Base-by-base conservation (phyloP, 176 grass and related monocot genomes). In the Rhynchospora tenuis region DNA sequence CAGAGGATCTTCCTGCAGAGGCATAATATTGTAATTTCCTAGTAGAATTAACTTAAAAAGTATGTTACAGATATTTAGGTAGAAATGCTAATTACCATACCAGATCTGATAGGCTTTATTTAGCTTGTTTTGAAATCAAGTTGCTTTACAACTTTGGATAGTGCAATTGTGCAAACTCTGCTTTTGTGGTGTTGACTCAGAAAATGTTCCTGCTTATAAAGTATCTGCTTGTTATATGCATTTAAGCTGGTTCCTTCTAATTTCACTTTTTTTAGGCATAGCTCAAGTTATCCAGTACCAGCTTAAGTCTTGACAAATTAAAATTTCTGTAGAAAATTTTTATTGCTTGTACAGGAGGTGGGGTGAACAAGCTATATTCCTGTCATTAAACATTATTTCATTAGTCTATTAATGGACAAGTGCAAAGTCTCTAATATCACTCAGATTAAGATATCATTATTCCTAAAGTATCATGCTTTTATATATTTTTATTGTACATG, bases 31-130 rank as follows among this genome's bases (percentile, higher is more conserved):
- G 31, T 63, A 62, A 38, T 43, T 12, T 27, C 2, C 31, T 13
- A 7, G 4, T 46, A 45, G 4, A 62, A 80, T 44, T 59, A 76
- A 59, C 77, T 10, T 61, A 45, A 13, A 24, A 38, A 61, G 16
- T 44, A 23, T 81, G 17, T 50, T 51, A 52, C 24, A 28, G 12
- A 55, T 24, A 9, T 19, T 56, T 76, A 76, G 23, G 48, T 31
- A 54, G 48, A 76, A 54, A 76, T 61, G 59, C 73, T 76, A n/a
- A 70, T 70, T 76, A 29, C 47, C 15, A 17, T 76, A 76, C 20
- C 20, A 54, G 48, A 75, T 52, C 72, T 26, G 45, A 75, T 76
- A 19, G 24, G 23, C 28, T 13, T 55, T 28, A 31, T 9, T 55
- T 12, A 76, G 12, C 17, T 22, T 29, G 27, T 66, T 4, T 66